Base-by-base conservation (phyloP, 768 basidiomycete species). In the Pleurotus giganteus region DNA sequence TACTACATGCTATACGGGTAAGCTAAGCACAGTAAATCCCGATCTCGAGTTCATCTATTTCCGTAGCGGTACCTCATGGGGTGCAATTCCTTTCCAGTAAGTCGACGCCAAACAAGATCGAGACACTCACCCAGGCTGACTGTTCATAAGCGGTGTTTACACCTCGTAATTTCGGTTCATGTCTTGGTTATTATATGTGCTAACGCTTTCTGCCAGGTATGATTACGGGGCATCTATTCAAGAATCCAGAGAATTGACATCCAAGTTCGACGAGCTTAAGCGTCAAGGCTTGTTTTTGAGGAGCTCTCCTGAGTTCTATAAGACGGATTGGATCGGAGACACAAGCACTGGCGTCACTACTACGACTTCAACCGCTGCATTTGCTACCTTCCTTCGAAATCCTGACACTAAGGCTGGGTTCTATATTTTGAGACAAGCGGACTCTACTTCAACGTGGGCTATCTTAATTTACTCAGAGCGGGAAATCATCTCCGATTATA, bases 1-100 rank as follows among this genome's bases (percentile, higher is more conserved):
- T 89, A 88, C 58, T 94, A 94, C 68, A 93, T 94, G 92, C 60
- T 91, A 52, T 91, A 84, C 61, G 90, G 87, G 87, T 87, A 64
- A 56, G 71, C 27, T 5, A 27, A 36, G 32, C 32, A 29, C 54
- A 15, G 21, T 7, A 36, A 32, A 41, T 36, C 2, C 37, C 26
- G 19, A 9, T 56, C 28, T 37, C 1, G 49, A 1, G 9, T n/a
- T 26, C 42, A 32, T 46, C 23, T 3, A 56, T n/a, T 8, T 31
- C 29, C 50, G 41, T 23, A 91, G 91, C 6, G 91, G 91, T 21
- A 93, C 91, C 0, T 91, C 87, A 11, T 94, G 90, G 89, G 91
- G 89, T 36, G 87, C 78, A 8, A 73, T 93, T 39, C 87, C 91
- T 1, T 89, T 84, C 72, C 90, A 82, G 12, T 88, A 85, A 7